Evolutionary conservation across 1,284 basidiomycete species (phyloP).

Genomic region (Thelephora terrestris): DNA sequence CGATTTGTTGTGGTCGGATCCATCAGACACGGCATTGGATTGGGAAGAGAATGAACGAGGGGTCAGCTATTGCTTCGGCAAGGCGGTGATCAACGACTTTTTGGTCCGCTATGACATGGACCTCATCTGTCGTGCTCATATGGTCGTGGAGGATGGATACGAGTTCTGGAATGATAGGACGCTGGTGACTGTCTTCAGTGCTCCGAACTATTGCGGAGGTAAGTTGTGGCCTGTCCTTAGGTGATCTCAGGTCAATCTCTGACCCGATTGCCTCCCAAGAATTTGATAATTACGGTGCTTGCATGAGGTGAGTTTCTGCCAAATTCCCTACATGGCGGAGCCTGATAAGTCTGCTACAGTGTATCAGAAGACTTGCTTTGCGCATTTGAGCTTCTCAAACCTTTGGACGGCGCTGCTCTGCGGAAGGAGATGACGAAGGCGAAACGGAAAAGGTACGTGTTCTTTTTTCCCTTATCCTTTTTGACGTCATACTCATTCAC

Average conservation of each 20-base stretch:
- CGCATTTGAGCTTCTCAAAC: conserved; percentile 96
- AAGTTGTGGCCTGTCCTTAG: conserved; percentile 23
- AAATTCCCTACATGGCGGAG: conserved; percentile 5
- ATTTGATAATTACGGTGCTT: conserved; percentile 97
- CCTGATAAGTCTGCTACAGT: conserved; percentile 31
- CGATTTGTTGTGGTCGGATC: conserved; percentile 97
- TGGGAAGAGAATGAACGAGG: conserved; percentile 99
- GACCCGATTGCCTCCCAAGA: conserved; percentile 36
- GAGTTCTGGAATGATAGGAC: conserved; percentile 99
- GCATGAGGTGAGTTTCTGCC: conserved; percentile 58
- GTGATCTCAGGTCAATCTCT: conserved; percentile 2
- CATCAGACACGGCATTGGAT: conserved; percentile 93
- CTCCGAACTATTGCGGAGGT: conserved; percentile 97
- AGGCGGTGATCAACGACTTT: conserved; percentile 95
- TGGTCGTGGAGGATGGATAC: conserved; percentile 99
- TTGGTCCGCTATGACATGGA: conserved; percentile 94
- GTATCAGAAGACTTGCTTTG: conserved; percentile 97
- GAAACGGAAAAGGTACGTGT: conserved; percentile 82
- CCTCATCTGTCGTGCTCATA: conserved; percentile 97
- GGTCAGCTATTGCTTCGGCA: conserved; percentile 99
- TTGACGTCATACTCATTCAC: background rate
- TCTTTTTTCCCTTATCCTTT: background rate
- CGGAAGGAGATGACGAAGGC: conserved; percentile 99
- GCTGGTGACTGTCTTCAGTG: conserved; percentile 96
- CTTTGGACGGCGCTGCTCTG: conserved; percentile 88